Percentiles rank a stretch among this genome's conserved stretches.
Conservation (phyloP, 2,329 filamentous ascomycete species). For the Aspergillus sergii region DNA sequence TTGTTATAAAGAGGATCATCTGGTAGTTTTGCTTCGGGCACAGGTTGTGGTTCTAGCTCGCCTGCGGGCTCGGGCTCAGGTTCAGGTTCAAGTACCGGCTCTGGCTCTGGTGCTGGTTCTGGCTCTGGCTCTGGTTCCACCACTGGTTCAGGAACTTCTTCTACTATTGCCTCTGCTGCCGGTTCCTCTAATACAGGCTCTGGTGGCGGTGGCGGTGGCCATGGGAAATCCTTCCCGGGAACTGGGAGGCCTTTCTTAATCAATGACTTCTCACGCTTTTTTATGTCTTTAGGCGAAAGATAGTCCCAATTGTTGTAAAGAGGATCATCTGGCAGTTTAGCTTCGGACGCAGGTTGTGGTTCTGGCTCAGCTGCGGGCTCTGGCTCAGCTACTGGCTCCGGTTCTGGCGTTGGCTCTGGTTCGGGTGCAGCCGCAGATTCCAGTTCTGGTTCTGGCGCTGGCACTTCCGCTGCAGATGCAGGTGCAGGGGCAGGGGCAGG, state of each 20-base stretch:
- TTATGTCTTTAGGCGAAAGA: slow-evolving; percentile 37
- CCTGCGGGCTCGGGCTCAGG: slow-evolving; percentile 35
- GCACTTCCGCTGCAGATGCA: neutral
- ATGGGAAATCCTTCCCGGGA: slow-evolving; percentile 32
- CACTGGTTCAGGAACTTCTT: neutral
- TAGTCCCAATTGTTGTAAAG: slow-evolving; percentile 38
- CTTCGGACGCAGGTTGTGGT: slow-evolving; percentile 24
- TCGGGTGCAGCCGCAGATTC: slow-evolving; percentile 14
- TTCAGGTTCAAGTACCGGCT: slow-evolving; percentile 28
- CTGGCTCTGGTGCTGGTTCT: slow-evolving; percentile 20
- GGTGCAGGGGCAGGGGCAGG: neutral
- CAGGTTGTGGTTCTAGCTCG: slow-evolving; percentile 25
- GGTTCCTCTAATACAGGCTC: neutral
- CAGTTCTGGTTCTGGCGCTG: slow-evolving; percentile 27
- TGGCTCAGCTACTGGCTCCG: slow-evolving; percentile 35
- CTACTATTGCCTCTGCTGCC: slow-evolving; percentile 12
- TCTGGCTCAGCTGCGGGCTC: slow-evolving; percentile 38
- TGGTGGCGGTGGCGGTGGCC: slow-evolving; percentile 13
- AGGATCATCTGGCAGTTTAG: slow-evolving; percentile 39
- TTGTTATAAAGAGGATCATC: slow-evolving; percentile 41
- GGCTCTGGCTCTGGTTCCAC: slow-evolving; percentile 21
- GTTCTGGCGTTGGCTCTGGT: slow-evolving; percentile 25
- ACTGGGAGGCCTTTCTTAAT: slow-evolving; percentile 32
- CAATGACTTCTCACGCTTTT: slow-evolving; percentile 41
- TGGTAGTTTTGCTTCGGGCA: slow-evolving; percentile 29